These are phyloP conservation scores for Phytophthora hibernalis DNA, from an alignment of 352 stramenopile genomes.

Conservation along the genomic window DNA sequence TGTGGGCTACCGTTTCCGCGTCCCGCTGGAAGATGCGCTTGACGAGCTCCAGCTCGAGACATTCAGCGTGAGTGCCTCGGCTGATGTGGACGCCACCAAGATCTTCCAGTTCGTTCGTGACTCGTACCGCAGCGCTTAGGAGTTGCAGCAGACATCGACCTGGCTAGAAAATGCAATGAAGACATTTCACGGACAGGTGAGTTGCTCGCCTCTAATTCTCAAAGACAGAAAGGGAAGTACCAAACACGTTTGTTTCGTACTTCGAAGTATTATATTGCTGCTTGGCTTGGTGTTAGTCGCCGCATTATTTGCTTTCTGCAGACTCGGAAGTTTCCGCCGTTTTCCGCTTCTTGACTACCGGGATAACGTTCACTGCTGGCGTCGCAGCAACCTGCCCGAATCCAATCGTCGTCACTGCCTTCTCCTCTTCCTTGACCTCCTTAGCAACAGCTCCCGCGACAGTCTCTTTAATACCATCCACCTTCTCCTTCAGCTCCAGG, in stretches of 20 bases:
- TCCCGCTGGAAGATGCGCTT: constrained; percentile 57
- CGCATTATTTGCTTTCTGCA: constrained; percentile 30
- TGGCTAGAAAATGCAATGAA: constrained; percentile 17
- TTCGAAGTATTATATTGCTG: too few species aligned
- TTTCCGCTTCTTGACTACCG: constrained; percentile 78
- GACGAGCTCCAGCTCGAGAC: constrained; percentile 61
- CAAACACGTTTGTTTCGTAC: constrained; percentile 32
- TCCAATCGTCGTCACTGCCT: constrained; percentile 69
- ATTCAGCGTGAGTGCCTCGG: constrained; percentile 53
- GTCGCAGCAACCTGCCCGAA: constrained; percentile 48
- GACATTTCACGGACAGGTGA: constrained; percentile 8
- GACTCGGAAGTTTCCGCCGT: not conserved
- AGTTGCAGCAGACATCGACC: constrained; percentile 4
- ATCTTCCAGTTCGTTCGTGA: constrained; percentile 78
- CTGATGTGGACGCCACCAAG: constrained; percentile 75
- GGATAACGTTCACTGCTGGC: constrained; percentile 68
- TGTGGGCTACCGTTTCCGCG: constrained; percentile 65
- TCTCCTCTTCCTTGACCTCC: constrained; percentile 36
- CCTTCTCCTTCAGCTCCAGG: constrained; percentile 87
- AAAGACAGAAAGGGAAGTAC: constrained; percentile 27
- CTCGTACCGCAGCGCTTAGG: constrained; percentile 68
- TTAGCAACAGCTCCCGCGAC: constrained; percentile 29
- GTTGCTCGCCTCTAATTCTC: constrained; percentile 4
- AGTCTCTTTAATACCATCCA: constrained; percentile 79
- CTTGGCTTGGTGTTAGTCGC: not conserved